These are phyloP conservation scores for Gonapodya prolifera DNA, from an alignment of 192 early-diverging fungal genomes.

Conservation along the genomic window DNA sequence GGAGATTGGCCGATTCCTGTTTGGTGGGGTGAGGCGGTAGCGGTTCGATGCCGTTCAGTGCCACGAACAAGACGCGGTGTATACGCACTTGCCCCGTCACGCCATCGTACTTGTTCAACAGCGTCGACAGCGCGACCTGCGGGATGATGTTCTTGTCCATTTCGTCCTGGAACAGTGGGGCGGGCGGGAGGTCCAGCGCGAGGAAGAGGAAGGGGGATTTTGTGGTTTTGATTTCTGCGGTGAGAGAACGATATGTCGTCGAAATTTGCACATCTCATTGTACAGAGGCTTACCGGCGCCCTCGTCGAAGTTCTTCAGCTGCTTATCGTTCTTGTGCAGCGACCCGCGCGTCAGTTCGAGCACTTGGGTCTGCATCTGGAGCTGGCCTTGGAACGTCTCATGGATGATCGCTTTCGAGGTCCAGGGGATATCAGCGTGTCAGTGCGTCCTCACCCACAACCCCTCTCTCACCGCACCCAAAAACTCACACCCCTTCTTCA, in stretches of 20 bases:
- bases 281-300: too few relatives aligned
- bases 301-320: too few relatives aligned
- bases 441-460: neutral
- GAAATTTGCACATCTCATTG: too few relatives aligned
- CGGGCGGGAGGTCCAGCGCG: constrained; percentile 77
- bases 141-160: constrained; percentile 78
- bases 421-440: neutral
- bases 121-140: constrained; percentile 69
- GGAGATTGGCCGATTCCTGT: constrained; percentile 34
- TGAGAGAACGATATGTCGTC: too few relatives aligned
- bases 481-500: constrained; percentile 49
- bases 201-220: constrained; percentile 71
- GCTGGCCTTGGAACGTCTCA: constrained; percentile 72
- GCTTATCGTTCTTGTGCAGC: too few relatives aligned
- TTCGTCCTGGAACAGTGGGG: constrained; percentile 82
- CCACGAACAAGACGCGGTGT: neutral
- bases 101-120: constrained; percentile 80
- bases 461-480: too few relatives aligned
- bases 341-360: too few relatives aligned
- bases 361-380: constrained; percentile 56
- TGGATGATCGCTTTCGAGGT: constrained; percentile 43
- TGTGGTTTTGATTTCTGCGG: constrained; percentile 35
- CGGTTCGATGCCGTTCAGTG: neutral
- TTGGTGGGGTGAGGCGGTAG: neutral
- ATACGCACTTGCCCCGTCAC: constrained; percentile 41